phyloP scores from a whole-genome alignment of 2,329 filamentous ascomycete species.

The Aspergillus cejpii region DNA sequence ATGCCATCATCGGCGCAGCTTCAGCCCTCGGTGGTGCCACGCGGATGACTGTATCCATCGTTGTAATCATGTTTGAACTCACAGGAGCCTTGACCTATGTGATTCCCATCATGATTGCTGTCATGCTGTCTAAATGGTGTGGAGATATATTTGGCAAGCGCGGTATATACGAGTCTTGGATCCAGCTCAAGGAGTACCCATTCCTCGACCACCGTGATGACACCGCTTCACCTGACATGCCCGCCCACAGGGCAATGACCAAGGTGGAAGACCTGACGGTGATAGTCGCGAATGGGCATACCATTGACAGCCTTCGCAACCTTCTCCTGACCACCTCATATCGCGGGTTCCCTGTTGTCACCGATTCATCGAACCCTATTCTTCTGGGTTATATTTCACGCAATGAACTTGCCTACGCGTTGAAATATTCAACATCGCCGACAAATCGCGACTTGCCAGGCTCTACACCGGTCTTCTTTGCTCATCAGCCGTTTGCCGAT shows the following conservation, averaged over 20 bases:
- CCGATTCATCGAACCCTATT: constrained; percentile 66
- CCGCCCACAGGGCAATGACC: constrained; percentile 86
- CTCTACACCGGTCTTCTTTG: constrained; percentile 75
- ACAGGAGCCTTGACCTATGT: constrained; percentile 95
- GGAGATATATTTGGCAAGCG: constrained; percentile 88
- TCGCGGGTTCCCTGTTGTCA: constrained; percentile 87
- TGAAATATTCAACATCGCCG: constrained; percentile 54
- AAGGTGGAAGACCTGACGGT: constrained; percentile 82
- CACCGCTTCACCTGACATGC: constrained; percentile 68
- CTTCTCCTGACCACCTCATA: constrained; percentile 69
- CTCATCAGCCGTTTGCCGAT: constrained; percentile 73
- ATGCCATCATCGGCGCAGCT: constrained; percentile 91
- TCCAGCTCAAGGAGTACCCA: constrained; percentile 89
- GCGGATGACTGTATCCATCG: constrained; percentile 94
- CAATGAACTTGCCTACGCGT: constrained; percentile 77
- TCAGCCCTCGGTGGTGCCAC: constrained; percentile 91
- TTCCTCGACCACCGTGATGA: constrained; percentile 91
- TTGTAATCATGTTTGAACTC: constrained; percentile 99
- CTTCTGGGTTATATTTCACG: constrained; percentile 91
- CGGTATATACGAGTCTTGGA: constrained; percentile 98
- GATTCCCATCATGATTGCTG: constrained; percentile 95
- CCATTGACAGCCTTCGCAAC: constrained; percentile 64
- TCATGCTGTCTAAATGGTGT: constrained; percentile 98
- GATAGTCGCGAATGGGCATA: constrained; percentile 80
- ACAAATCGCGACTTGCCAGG: constrained; percentile 49